Percentiles rank a stretch among this genome's conserved stretches.
Evolutionary conservation across 108 stramenopile species (phyloP).

Genomic region (Pseudonitzschia delicatissima): DNA sequence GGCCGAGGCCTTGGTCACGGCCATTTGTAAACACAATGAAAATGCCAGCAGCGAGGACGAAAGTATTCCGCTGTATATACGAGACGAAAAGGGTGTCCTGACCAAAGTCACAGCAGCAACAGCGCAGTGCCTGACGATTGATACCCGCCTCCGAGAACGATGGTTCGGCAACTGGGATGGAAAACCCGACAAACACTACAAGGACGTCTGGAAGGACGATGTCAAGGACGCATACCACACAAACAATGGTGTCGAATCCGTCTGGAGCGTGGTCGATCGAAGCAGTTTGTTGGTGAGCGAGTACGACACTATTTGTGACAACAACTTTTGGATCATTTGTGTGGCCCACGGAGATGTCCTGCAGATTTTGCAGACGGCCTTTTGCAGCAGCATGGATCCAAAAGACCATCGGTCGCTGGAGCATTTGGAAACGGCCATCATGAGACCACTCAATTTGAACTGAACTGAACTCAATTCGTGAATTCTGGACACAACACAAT

Average conservation of each 20-base stretch:
- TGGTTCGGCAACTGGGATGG: slow-evolving; percentile 79
- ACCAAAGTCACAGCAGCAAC: background rate
- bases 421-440: slow-evolving; percentile 81
- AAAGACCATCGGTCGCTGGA: slow-evolving; percentile 60
- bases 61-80: slow-evolving; percentile 29
- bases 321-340: slow-evolving; percentile 42
- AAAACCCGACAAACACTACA: slow-evolving; percentile 56
- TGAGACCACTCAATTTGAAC: slow-evolving; percentile 33
- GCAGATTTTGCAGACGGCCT: slow-evolving; percentile 87
- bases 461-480: no score
- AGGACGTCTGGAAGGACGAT: slow-evolving; percentile 82
- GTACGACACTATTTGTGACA: slow-evolving; percentile 29
- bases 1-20: slow-evolving; percentile 46
- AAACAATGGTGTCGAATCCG: slow-evolving; percentile 71
- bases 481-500: no score
- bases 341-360: slow-evolving; percentile 91
- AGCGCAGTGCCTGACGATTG: slow-evolving; percentile 35
- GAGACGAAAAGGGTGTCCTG: background rate
- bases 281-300: slow-evolving; percentile 49
- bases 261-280: slow-evolving; percentile 64
- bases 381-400: slow-evolving; percentile 47
- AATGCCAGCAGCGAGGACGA: background rate
- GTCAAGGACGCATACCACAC: slow-evolving; percentile 54
- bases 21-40: background rate
- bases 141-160: slow-evolving; percentile 76